Evolutionary conservation across 257 asterid species (phyloP), one percentile per base, ranked within the genome.

Genomic region (Voacanga thouarsii): DNA sequence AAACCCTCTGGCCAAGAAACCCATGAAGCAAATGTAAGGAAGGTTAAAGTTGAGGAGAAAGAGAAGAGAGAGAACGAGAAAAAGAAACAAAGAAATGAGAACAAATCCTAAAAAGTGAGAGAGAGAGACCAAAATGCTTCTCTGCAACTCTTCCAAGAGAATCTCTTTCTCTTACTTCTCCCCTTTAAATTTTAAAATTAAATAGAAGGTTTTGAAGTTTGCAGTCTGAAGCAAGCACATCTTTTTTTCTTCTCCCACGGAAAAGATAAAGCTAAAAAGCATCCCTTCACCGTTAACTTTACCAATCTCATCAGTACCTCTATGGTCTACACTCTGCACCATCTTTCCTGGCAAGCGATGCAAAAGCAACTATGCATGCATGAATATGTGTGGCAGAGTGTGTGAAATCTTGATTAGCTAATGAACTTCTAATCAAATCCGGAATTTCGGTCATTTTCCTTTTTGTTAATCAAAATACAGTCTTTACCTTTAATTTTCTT

Each of bases 251-350:
- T 80, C 80, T 81, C 72, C 41, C 85, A 81, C 53, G 85, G 55
- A 84, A 92, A 89, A 88, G 92, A 83, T 84, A 91, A 91, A 91
- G 94, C 63, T 79, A 75, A 72, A 81, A 72, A 84, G 96, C 89
- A 87, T 87, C 90, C 83, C 77, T 72, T 64, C 78, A 63, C 74
- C 65, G 68, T 74, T 75, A 73, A 59, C 87, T 75, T 68, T 79
- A 61, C 56, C 59, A 69, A 47, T 61, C 55, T 37, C 78, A 50
- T 51, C 51, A 57, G 50, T 75, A 21, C 72, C 50, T 43, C 47
- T 81, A 21, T 21, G 28, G 72, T 43, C 60, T 64, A 61, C 51
- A 47, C 43, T 74, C 51, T 60, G 69, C 67, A 33, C 23, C 55
- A 71, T 47, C 75, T 47, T 30, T 55, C 53, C 21, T 41, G 73